phyloP scores from a whole-genome alignment of 176 grass and related monocot species.

The Pharus latifolius region DNA sequence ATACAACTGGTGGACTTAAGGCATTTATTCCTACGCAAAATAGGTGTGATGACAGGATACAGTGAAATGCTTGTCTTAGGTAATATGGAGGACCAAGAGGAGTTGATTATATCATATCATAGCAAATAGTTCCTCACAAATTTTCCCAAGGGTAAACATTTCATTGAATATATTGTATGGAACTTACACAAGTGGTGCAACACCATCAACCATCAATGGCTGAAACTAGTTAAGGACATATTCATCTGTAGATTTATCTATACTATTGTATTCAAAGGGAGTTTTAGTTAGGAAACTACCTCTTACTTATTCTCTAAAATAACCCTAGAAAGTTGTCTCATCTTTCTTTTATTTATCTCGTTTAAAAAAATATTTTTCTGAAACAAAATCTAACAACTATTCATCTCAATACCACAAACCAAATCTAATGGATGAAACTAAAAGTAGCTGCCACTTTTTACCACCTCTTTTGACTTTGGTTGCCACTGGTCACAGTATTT shows the following conservation, averaged over 20 bases:
- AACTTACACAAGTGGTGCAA: not conserved
- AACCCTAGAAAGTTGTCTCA: too few species aligned
- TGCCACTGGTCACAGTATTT: too few species aligned
- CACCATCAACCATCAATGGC: not conserved
- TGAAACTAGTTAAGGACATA: conserved; percentile 1
- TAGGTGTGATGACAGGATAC: not conserved
- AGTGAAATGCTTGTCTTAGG: not conserved
- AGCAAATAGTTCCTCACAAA: not conserved
- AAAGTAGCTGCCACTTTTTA: too few species aligned
- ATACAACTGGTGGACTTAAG: not conserved
- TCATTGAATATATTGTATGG: not conserved
- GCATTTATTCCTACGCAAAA: not conserved
- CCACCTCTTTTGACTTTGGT: too few species aligned
- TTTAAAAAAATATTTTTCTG: too few species aligned
- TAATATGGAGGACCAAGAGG: not conserved
- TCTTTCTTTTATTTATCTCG: too few species aligned
- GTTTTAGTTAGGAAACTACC: too few species aligned
- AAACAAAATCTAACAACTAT: too few species aligned
- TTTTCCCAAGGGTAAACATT: not conserved
- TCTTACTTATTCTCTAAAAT: too few species aligned
- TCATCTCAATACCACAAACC: too few species aligned
- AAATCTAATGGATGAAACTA: too few species aligned
- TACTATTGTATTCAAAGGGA: too few species aligned
- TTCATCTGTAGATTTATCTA: not conserved
- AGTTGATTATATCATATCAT: not conserved